phyloP scores from a whole-genome alignment of 2,329 filamentous ascomycete species.

The Arthroderma uncinatum region DNA sequence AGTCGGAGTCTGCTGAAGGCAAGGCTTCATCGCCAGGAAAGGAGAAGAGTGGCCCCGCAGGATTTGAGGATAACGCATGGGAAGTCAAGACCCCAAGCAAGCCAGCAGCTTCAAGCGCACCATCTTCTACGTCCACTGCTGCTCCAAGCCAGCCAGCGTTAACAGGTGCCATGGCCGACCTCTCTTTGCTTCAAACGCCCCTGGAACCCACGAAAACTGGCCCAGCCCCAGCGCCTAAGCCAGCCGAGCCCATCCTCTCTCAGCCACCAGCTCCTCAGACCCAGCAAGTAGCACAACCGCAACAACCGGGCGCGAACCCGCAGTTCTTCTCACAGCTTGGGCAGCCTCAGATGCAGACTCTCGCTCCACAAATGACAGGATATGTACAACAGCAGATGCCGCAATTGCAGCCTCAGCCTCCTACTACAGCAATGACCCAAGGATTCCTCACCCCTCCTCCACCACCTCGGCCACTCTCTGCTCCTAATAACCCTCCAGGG shows the following conservation, averaged over 20 bases:
- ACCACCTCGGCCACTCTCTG: slow-evolving; percentile 71
- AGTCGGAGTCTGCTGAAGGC: slow-evolving; percentile 36
- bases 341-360: slow-evolving; percentile 19
- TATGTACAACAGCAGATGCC: slow-evolving; percentile 26
- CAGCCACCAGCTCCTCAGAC: slow-evolving; percentile 35
- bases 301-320: slow-evolving; percentile 35
- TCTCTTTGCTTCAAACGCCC: slow-evolving; percentile 52
- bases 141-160: slow-evolving; percentile 38
- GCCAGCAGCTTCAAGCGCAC: slow-evolving; percentile 12
- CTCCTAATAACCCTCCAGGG: slow-evolving; percentile 65
- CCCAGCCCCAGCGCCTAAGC: slow-evolving; percentile 37
- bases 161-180: slow-evolving; percentile 58
- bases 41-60: slow-evolving; percentile 43
- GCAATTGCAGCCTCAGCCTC: slow-evolving; percentile 36
- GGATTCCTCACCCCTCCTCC: slow-evolving; percentile 63
- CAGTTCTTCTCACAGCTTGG: slow-evolving; percentile 42
- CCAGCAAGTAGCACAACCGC: slow-evolving; percentile 26
- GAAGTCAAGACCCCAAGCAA: slow-evolving; percentile 75
- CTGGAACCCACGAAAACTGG: slow-evolving; percentile 46
- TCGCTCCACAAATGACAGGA: slow-evolving; percentile 30
- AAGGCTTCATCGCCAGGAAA: slow-evolving; percentile 35
- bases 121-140: slow-evolving; percentile 22
- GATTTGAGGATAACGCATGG: slow-evolving; percentile 97
- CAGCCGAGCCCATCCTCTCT: slow-evolving; percentile 33
- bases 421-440: slow-evolving; percentile 47